Conservation (phyloP, 352 stramenopile genomes). For the Phytopythium aichiense region DNA sequence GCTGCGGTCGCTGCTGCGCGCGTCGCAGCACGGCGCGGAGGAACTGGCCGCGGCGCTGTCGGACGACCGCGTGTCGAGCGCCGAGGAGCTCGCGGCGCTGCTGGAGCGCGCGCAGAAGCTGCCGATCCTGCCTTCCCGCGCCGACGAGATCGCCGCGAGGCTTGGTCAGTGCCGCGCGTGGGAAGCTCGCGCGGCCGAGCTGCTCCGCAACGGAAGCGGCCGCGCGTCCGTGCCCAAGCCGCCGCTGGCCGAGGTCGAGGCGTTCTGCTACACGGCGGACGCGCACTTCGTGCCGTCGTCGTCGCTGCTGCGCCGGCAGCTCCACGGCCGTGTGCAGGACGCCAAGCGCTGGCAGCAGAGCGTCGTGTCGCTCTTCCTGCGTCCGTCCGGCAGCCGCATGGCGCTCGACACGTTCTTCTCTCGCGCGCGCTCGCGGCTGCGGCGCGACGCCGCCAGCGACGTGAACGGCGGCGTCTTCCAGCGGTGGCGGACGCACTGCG, state of each 20-base stretch:
- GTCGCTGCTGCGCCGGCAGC: conserved; percentile 56
- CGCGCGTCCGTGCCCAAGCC: conserved; percentile 21
- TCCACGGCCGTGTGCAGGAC: conserved; percentile 61
- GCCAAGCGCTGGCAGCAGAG: conserved; percentile 57
- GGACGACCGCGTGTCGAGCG: conserved; percentile 34
- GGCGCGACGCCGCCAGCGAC: background rate
- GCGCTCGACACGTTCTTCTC: conserved; percentile 43
- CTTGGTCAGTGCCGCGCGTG: conserved; percentile 50
- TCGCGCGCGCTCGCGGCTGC: conserved; percentile 15
- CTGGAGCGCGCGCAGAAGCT: conserved; percentile 27
- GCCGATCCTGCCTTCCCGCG: conserved; percentile 32
- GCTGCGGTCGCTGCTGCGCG: conserved; percentile 27
- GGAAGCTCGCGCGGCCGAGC: conserved; percentile 41
- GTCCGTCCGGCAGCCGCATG: conserved; percentile 28
- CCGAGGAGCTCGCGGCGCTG: conserved; percentile 42
- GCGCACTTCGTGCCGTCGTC: conserved; percentile 51
- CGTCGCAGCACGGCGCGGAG: conserved; percentile 19
- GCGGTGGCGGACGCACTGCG: conserved; percentile 37
- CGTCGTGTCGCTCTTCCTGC: conserved; percentile 54
- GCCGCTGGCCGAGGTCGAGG: conserved; percentile 39
- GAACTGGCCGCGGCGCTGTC: conserved; percentile 26
- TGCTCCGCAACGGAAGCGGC: conserved; percentile 21
- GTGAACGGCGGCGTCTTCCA: background rate
- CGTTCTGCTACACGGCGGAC: conserved; percentile 53
- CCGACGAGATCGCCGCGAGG: conserved; percentile 43